Evolutionary conservation across 495 filamentous ascomycete genomes (phyloP).

Genomic region (Neurospora sp.): DNA sequence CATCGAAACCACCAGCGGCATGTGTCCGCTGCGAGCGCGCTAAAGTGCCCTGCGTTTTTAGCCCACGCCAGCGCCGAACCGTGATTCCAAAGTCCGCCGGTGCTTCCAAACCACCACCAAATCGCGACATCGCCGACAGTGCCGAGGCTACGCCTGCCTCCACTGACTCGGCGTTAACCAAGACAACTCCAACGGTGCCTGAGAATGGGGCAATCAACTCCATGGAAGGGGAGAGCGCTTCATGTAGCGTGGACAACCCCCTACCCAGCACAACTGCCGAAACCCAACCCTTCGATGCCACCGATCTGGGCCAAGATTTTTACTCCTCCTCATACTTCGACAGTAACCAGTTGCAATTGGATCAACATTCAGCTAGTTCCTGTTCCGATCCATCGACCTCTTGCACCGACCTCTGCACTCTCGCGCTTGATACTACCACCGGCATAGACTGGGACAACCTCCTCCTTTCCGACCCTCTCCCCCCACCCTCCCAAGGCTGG

Average conservation of each 20-base stretch:
- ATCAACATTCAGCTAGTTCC: background rate
- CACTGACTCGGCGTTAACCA: background rate
- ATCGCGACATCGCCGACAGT: background rate
- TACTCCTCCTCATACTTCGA: background rate
- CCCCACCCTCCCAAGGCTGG: background rate
- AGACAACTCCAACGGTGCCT: background rate
- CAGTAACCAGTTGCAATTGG: background rate
- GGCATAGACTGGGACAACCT: background rate
- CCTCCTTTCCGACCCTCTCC: background rate
- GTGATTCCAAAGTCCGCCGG: background rate
- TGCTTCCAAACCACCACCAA: background rate
- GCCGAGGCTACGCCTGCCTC: background rate
- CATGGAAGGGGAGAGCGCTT: background rate
- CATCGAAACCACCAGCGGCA: background rate
- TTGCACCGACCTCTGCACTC: background rate
- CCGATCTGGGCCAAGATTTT: background rate
- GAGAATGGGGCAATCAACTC: background rate
- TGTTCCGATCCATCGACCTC: background rate
- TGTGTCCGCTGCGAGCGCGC: conserved; percentile 4
- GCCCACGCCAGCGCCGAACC: conserved; percentile 3
- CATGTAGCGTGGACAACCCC: background rate
- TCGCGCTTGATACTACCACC: background rate
- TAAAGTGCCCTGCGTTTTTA: conserved; percentile 5
- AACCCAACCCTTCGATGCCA: background rate
- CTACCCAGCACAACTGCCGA: background rate